Base-by-base conservation (phyloP, 192 early-diverging fungal genomes). In the Backusella liffmaniae region DNA sequence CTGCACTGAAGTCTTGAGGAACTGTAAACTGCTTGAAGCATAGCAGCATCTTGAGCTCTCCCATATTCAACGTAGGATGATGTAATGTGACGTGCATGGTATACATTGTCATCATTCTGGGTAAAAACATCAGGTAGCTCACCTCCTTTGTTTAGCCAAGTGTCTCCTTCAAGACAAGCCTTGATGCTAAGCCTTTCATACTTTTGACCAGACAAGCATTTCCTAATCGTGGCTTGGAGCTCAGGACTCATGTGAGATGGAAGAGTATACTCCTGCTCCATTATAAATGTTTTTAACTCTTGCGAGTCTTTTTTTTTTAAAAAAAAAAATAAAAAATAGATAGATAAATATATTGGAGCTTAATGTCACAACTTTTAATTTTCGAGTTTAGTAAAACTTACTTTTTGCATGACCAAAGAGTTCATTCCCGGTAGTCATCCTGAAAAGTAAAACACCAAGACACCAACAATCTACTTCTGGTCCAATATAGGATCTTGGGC, bases 381-480 rank as follows among this genome's bases (percentile, higher is more conserved):
- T 51, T 51, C 5, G n/a, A n/a, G 16, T 62, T 62, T 32, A 53
- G 32, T 13, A 26, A 29, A 29, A 29, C 56, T 74, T 46, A 74
- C 73, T 86, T 26, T 80, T 36, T 5, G 84, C 86, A 70, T 80
- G 79, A 4, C 75, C 72, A 62, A 87, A 87, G 16, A 83, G 86
- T 51, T 87, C 86, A 15, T 76, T 66, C 16, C 86, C 86, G 36
- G 85, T 81, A 1, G 77, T 90, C 82, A 97, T 89, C 26, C 95
- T 91, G 77, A 95, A 98, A 18, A 98, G 81, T 18, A 95, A 84
- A 0, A 98, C 92, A 15, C 97, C 97, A n/a, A 97, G 79, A 56
- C 94, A 96, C 97, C 97, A 98, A 42, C 93, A 91, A 75, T 98
- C 97, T 26, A 98, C 90, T 70, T 98, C 97, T 9, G 97, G 95